Conservation (phyloP, 345 rosid species). For the Arabidopsis suecica region DNA sequence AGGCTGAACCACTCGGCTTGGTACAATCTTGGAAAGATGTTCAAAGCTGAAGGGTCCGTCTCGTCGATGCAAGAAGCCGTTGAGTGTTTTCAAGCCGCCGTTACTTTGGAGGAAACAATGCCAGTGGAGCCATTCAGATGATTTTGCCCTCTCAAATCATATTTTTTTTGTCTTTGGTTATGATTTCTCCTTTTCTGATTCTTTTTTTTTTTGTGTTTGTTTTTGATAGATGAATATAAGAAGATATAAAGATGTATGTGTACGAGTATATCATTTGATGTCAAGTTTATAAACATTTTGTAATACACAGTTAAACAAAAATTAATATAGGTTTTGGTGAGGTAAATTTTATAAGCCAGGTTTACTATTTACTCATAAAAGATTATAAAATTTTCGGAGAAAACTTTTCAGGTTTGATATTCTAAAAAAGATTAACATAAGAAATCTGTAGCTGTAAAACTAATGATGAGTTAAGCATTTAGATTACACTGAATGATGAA, state of each 20-base stretch:
- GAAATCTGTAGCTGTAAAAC: conserved; percentile 33
- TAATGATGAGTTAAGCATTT: conserved; percentile 35
- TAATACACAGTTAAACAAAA: conserved; percentile 14
- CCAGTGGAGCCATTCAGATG: conserved; percentile 86
- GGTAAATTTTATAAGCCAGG: conserved; percentile 8
- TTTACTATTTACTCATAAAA: not conserved
- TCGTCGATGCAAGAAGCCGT: conserved; percentile 59
- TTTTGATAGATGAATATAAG: conserved; percentile 28
- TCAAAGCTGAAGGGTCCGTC: conserved; percentile 52
- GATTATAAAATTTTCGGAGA: not conserved
- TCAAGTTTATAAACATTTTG: conserved; percentile 37
- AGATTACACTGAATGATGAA: conserved; percentile 43
- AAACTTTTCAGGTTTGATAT: not conserved
- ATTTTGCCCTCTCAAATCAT: conserved; percentile 22
- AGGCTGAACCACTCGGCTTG: conserved; percentile 70
- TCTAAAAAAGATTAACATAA: conserved; percentile 13
- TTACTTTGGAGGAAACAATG: conserved; percentile 62
- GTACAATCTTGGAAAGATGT: conserved; percentile 74
- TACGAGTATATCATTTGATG: conserved; percentile 29
- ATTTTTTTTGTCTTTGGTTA: not conserved
- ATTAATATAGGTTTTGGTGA: conserved; percentile 27
- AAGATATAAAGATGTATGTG: conserved; percentile 29
- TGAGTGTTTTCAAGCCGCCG: conserved; percentile 72
- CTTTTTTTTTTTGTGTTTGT: conserved; percentile 8
- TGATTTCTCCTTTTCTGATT: not conserved